Conservation (phyloP, 768 basidiomycete species). For the Rhodotorula toruloides region DNA sequence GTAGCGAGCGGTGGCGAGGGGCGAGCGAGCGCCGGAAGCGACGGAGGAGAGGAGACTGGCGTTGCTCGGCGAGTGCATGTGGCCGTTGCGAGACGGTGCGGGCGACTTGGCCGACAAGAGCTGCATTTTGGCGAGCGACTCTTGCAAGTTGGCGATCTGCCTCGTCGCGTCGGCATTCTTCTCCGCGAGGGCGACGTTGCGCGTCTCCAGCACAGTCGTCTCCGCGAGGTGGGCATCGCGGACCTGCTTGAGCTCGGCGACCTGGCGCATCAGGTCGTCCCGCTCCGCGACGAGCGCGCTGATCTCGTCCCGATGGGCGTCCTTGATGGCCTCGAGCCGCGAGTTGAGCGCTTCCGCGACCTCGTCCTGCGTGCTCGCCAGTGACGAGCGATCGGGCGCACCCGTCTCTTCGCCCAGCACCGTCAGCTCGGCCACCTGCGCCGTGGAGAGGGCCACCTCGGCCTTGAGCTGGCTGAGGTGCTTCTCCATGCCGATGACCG, state of each 20-base stretch:
- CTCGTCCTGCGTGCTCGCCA: conserved; percentile 34
- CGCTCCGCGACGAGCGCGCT: conserved; percentile 75
- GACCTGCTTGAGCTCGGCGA: conserved; percentile 76
- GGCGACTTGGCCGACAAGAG: conserved; percentile 11
- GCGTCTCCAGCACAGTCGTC: conserved; percentile 77
- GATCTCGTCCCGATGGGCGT: conserved; percentile 80
- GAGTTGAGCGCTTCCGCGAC: conserved; percentile 67
- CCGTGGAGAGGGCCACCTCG: conserved; percentile 83
- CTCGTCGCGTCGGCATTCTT: conserved; percentile 75
- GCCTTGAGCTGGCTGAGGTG: conserved; percentile 80
- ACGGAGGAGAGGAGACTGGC: conserved; percentile 9
- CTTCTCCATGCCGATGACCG: conserved; percentile 69
- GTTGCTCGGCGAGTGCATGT: conserved; percentile 41
- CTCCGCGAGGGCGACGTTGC: conserved; percentile 88
- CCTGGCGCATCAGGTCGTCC: conserved; percentile 70
- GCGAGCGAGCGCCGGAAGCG: conserved; percentile 22
- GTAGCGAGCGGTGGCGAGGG: conserved; percentile 23
- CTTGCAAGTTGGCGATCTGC: conserved; percentile 58
- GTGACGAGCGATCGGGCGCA: conserved; percentile 14
- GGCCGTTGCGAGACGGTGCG: conserved; percentile 28
- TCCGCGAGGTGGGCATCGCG: conserved; percentile 86
- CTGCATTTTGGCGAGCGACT: conserved; percentile 39
- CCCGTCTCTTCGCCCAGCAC: conserved; percentile 55
- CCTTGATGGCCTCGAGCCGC: conserved; percentile 79
- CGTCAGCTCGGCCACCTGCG: conserved; percentile 86